Percentiles rank a stretch among this genome's conserved stretches.
phyloP scores from a whole-genome alignment of 108 stramenopile genomes.

The Aurantiochytrium sp. region DNA sequence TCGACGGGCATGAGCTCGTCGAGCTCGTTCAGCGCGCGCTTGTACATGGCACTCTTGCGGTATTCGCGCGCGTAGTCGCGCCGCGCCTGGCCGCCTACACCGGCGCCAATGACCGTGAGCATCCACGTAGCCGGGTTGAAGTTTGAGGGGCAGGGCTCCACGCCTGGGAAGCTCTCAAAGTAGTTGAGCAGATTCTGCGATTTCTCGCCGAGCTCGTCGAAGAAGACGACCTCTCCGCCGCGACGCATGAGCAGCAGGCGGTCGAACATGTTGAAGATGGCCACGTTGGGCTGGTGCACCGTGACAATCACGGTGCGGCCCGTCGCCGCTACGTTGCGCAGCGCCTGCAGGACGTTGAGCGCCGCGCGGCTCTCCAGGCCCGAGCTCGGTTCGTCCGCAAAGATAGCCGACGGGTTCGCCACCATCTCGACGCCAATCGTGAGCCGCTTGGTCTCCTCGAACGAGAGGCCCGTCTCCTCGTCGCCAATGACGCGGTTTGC shows the following conservation, averaged over 20 bases:
- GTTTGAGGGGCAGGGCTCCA: slow-evolving; percentile 37
- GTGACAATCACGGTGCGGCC: slow-evolving; percentile 70
- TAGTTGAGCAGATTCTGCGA: slow-evolving; percentile 59
- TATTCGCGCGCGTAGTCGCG: background rate
- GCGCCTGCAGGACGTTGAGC: slow-evolving; percentile 52
- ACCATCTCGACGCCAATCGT: slow-evolving; percentile 71
- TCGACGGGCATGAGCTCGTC: background rate
- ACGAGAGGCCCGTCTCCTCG: slow-evolving; percentile 63
- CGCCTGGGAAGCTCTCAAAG: slow-evolving; percentile 45
- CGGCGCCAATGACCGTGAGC: slow-evolving; percentile 67
- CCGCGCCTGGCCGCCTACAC: background rate
- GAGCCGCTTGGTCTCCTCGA: slow-evolving; percentile 68
- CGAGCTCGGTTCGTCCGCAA: slow-evolving; percentile 64
- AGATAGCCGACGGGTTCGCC: slow-evolving; percentile 65
- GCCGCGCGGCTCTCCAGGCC: slow-evolving; percentile 70
- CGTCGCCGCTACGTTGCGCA: slow-evolving; percentile 50
- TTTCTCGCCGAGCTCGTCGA: slow-evolving; percentile 66
- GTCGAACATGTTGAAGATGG: slow-evolving; percentile 73
- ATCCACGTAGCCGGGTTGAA: slow-evolving; percentile 79
- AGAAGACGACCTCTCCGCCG: slow-evolving; percentile 75
- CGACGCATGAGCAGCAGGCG: slow-evolving; percentile 66
- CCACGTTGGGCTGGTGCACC: slow-evolving; percentile 76
- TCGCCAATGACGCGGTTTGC: slow-evolving; percentile 63
- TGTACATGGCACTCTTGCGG: background rate
- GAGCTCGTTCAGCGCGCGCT: background rate